Base-by-base conservation (phyloP, 805 yeast genomes). In the Saturnispora kantuleensis region DNA sequence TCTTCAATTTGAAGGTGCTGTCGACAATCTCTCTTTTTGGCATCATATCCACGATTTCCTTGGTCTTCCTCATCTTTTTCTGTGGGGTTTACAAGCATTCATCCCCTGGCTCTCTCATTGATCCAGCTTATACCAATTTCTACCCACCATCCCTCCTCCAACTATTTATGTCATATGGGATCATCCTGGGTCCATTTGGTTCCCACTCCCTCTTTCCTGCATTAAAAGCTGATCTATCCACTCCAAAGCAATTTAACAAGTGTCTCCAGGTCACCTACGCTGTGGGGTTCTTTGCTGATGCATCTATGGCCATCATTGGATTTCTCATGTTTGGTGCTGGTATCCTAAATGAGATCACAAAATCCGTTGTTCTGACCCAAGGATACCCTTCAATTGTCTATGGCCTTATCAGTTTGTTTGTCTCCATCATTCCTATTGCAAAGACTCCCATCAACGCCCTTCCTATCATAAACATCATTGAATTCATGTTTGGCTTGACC, bases 171-270 rank as follows among this genome's bases (percentile, higher is more conserved):
- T 72, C 82, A 1, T 65, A 78, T 40, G 85, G 85, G 10, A 78
- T 80, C 42, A 70, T 79, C 48, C 70, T 80, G 70, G 82, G 89
- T 4, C 89, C 90, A 1, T 84, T 84, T 68, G 88, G 93, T 5
- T 90, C 93, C 0, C 93, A 84, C 62, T 86, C 93, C 5, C 75
- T 84, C 21, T 84, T 84, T 55, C 93, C 93, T 2, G 84, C 84
- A 52, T 67, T 84, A 43, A 79, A 77, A 57, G 70, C 78, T 31
- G 94, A 84, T 59, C 79, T 84, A 83, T 69, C 84, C 44, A 82
- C 77, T 51, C 89, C 90, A 3, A 51, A 64, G 26, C 78, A 81
- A 54, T 84, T 75, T 57, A 52, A 58, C n/a, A 56, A 58, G 17
- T 70, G 81, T 47, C 67, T 81, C 42, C 68, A 71, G 33, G 59